A percentile compares a stretch with the other conserved stretches of the same genome.
Evolutionary conservation across 1,284 basidiomycete genomes (phyloP).

Genomic region (Leccinum pallidistipes): DNA sequence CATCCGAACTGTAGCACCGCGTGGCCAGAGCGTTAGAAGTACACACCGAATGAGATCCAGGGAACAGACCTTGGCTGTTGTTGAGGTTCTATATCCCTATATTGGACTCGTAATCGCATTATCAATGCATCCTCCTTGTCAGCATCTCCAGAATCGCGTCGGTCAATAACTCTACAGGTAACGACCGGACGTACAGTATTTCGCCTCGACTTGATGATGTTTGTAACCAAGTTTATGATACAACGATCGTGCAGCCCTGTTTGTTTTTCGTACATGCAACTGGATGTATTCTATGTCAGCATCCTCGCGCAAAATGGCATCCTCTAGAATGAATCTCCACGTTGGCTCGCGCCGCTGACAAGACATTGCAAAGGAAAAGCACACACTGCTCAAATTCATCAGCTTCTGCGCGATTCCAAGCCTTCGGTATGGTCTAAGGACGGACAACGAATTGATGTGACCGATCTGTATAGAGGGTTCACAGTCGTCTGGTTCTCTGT

Average conservation of each 20-base stretch:
- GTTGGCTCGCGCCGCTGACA: slow-evolving; percentile 9
- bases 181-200: slow-evolving; percentile 68
- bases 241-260: slow-evolving; percentile 79
- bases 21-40: slow-evolving; percentile 1
- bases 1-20: slow-evolving; percentile 4
- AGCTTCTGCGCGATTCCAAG: slow-evolving; percentile 86
- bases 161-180: not conserved
- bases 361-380: not conserved
- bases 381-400: slow-evolving; percentile 84
- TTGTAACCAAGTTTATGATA: slow-evolving; percentile 87
- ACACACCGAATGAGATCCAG: not conserved
- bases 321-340: slow-evolving; percentile 50
- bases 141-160: slow-evolving; percentile 52
- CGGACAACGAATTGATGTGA: slow-evolving; percentile 91
- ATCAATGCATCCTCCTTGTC: slow-evolving; percentile 85
- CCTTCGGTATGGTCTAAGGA: slow-evolving; percentile 81
- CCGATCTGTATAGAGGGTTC: slow-evolving; percentile 40
- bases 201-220: slow-evolving; percentile 72
- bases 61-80: slow-evolving; percentile 16
- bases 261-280: slow-evolving; percentile 86
- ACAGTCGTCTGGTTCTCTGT: slow-evolving; percentile 25
- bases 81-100: slow-evolving; percentile 18
- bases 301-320: slow-evolving; percentile 85
- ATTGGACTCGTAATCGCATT: slow-evolving; percentile 62
- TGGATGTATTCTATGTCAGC: slow-evolving; percentile 70